Evolutionary conservation across 768 basidiomycete genomes (phyloP).

Genomic region (Naganishia friedmannii): DNA sequence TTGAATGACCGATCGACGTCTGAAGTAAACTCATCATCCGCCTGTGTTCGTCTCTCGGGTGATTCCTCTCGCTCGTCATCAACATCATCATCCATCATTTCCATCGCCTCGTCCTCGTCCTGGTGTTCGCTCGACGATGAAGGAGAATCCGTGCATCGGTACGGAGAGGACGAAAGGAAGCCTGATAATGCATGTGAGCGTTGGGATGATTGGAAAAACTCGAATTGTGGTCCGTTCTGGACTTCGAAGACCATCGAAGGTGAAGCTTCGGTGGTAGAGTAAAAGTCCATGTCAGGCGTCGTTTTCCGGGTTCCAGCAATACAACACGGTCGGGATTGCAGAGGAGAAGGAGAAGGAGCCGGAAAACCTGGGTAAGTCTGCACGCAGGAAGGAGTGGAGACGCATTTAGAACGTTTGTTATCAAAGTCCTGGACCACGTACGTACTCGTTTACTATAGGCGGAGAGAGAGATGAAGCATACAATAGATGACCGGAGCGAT

Average conservation of each 20-base stretch:
- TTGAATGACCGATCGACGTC: conserved; percentile 25
- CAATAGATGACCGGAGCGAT: conserved; percentile 1
- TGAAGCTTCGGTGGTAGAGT: conserved; percentile 1
- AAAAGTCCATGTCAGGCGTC: not conserved
- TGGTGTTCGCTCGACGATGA: conserved; percentile 7
- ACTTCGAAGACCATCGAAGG: conserved; percentile 12
- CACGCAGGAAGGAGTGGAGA: not conserved
- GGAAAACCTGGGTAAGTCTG: not conserved
- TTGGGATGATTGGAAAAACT: conserved; percentile 20
- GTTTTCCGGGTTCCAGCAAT: not conserved
- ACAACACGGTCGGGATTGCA: not conserved
- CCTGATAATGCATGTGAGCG: not conserved
- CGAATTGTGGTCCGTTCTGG: conserved; percentile 7
- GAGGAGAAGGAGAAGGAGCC: not conserved
- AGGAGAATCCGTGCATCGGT: conserved; percentile 17
- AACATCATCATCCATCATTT: conserved; percentile 22
- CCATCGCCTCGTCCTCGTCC: conserved; percentile 18
- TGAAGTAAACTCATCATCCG: conserved; percentile 16
- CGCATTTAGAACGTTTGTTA: not conserved
- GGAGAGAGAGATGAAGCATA: not conserved
- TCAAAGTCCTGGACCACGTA: not conserved
- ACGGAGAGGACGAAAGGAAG: conserved; percentile 18
- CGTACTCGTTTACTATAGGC: not conserved
- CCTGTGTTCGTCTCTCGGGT: not conserved
- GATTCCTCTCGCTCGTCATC: conserved; percentile 11